Evolutionary conservation across 495 filamentous ascomycete species (phyloP).

Genomic region (Penicillium subrubescens): DNA sequence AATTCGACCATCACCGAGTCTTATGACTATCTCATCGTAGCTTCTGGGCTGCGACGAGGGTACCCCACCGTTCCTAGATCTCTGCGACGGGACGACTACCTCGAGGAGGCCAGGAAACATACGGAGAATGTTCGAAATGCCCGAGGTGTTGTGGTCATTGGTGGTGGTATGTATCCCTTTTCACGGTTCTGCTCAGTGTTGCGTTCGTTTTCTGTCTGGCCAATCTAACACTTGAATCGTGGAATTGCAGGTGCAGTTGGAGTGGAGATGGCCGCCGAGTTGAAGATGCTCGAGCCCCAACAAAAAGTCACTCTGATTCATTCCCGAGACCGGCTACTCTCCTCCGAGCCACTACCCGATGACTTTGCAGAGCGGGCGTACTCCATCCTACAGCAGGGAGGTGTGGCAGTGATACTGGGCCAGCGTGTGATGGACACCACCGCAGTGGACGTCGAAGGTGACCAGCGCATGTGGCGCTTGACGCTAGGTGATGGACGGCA

Average conservation of each 20-base stretch:
- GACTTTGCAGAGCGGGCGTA: slow-evolving; percentile 60
- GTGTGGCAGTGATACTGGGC: slow-evolving; percentile 58
- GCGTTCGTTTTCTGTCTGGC: slow-evolving; percentile 2
- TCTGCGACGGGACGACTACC: slow-evolving; percentile 52
- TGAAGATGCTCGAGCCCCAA: slow-evolving; percentile 59
- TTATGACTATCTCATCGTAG: slow-evolving; percentile 68
- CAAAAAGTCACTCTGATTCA: slow-evolving; percentile 67
- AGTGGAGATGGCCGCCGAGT: slow-evolving; percentile 70
- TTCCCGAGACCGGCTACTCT: slow-evolving; percentile 62
- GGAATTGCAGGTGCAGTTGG: slow-evolving; percentile 60
- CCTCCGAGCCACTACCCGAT: slow-evolving; percentile 65
- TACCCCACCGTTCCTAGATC: slow-evolving; percentile 67
- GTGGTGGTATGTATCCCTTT: slow-evolving; percentile 40
- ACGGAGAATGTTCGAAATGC: slow-evolving; percentile 29
- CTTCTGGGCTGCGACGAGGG: slow-evolving; percentile 59
- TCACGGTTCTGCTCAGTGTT: background rate
- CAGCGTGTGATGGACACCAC: slow-evolving; percentile 47
- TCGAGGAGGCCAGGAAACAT: slow-evolving; percentile 51
- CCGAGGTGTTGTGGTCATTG: slow-evolving; percentile 59
- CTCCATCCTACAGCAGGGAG: slow-evolving; percentile 51
- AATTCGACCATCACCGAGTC: slow-evolving; percentile 29
- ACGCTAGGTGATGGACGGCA: slow-evolving; percentile 56
- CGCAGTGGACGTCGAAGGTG: slow-evolving; percentile 27
- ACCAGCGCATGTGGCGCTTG: slow-evolving; percentile 52
- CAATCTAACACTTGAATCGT: background rate